Conservation (phyloP, 2,329 filamentous ascomycete species). For the Penicillium sp. region DNA sequence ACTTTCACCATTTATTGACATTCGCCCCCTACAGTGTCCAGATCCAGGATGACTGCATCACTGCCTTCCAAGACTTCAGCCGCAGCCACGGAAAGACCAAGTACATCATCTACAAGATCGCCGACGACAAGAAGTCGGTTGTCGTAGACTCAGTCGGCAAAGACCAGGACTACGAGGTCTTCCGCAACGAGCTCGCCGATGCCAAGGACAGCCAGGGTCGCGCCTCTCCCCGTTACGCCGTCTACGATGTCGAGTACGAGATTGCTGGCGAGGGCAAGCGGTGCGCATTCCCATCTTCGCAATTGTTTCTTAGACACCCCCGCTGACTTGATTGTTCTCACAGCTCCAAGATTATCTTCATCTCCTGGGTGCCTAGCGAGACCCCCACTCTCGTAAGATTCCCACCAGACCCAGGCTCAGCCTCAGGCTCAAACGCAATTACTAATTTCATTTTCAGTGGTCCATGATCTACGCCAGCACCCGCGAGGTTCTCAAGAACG, state of each 20-base stretch:
- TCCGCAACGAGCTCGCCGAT: constrained; percentile 46
- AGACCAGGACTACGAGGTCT: constrained; percentile 48
- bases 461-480: constrained; percentile 54
- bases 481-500: constrained; percentile 49
- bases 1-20: constrained; percentile 21
- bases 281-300: constrained; percentile 29
- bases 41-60: constrained; percentile 48
- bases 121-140: constrained; percentile 51
- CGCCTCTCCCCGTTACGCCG: constrained; percentile 48
- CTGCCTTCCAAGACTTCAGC: constrained; percentile 48
- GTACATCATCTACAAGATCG: constrained; percentile 54
- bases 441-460: constrained; percentile 33
- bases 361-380: constrained; percentile 47
- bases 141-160: constrained; percentile 47
- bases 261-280: constrained; percentile 50
- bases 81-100: constrained; percentile 46
- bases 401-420: not conserved
- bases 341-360: constrained; percentile 53
- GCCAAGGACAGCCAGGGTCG: constrained; percentile 45
- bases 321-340: constrained; percentile 18
- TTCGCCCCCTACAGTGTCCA: constrained; percentile 38
- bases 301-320: not conserved
- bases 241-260: constrained; percentile 52
- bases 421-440: not conserved
- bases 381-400: constrained; percentile 42